Percentiles rank a stretch among this genome's conserved stretches.
phyloP scores from a whole-genome alignment of 225 moss, liverwort and hornwort species.

The Pseudoscleropodium purum region DNA sequence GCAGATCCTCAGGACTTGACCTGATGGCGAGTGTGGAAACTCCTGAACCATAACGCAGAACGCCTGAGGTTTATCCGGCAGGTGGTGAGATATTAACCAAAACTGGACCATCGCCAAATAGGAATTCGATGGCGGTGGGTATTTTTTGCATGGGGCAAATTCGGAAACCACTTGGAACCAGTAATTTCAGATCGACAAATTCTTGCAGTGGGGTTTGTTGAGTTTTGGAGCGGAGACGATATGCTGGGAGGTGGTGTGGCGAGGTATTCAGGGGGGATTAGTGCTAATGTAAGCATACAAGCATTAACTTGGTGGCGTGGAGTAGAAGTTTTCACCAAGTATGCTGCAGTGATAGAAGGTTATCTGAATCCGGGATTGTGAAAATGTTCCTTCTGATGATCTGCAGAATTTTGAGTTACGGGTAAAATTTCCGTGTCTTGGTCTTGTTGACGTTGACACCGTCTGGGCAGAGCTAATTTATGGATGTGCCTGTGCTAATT shows the following conservation, averaged over 20 bases:
- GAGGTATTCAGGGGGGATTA: not conserved
- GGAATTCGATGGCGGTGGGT: not conserved
- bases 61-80: not conserved
- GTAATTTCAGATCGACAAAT: not conserved
- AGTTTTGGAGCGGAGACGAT: not conserved
- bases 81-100: not conserved
- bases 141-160: not conserved
- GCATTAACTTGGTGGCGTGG: not conserved
- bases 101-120: not conserved
- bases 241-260: not conserved
- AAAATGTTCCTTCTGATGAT: constrained; percentile 27
- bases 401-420: constrained; percentile 20
- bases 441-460: not conserved
- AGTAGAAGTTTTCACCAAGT: not conserved
- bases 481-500: not conserved
- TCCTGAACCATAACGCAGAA: not conserved
- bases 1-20: not conserved
- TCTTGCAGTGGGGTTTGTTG: not conserved
- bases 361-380: not conserved
- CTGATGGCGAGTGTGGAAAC: not conserved
- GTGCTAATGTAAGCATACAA: not conserved
- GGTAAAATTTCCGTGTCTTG: not conserved
- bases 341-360: constrained; percentile 31
- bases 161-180: not conserved
- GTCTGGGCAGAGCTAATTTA: not conserved